Base-by-base conservation (phyloP, 2,329 filamentous ascomycete genomes). In the Pseudogymnoascus sp. region DNA sequence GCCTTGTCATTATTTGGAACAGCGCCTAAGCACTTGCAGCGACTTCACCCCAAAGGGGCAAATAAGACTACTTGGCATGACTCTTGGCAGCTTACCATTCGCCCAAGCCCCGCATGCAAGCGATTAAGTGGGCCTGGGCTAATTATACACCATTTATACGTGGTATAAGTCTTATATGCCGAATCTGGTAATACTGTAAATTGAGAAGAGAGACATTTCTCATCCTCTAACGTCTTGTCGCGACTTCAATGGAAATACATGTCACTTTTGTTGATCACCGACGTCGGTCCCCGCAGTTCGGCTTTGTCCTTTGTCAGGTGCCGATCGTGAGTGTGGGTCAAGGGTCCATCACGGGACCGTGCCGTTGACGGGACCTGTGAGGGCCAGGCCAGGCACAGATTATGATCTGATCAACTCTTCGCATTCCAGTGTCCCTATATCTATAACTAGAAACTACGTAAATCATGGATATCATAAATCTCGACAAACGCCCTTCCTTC, bases 391-490 rank as follows among this genome's bases (percentile, higher is more conserved):
- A 21, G 29, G n/a, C 15, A 13, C 40, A 26, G 40, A 15, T 40
- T 7, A 40, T 21, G 10, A 21, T 50, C 29, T 29, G 47, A 11
- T 54, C n/a, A 33, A 54, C 47, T 21, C 47, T 7, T 11, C 47
- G 9, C 40, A 54, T 54, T 54, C 11, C 29, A 54, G 47, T 4
- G 47, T 33, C 15, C 47, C 29, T 54, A 21, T 33, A 17, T 31
- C n/a, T 47, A 29, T 54, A 54, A 33, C 47, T 54, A 54, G 11
- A 54, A 33, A 31, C 6, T 54, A 33, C 13, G 47, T 15, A 54
- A 54, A 33, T 54, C 47, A 54, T 54, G 47, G 47, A 54, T 54
- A 54, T 54, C 47, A 33, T 54, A 54, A 54, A 54, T 54, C n/a
- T 54, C 15, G 47, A 54, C 9, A 54, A 54, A 54, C 26, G 29